These are phyloP conservation scores for Morella rubra DNA, from an alignment of 306 rosid species.

Conservation along the genomic window DNA sequence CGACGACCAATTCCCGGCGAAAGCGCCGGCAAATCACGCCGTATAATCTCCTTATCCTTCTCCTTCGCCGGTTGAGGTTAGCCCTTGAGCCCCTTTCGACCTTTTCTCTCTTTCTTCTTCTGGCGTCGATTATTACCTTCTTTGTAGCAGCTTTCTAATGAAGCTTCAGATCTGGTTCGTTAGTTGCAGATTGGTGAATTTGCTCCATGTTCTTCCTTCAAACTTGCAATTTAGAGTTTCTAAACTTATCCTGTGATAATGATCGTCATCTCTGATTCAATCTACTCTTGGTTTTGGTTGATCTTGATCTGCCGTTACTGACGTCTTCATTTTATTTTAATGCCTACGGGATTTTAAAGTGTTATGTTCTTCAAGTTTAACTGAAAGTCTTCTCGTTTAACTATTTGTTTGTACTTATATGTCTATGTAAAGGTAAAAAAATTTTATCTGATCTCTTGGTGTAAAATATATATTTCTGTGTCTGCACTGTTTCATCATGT, in stretches of 20 bases:
- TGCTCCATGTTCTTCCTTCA: not conserved
- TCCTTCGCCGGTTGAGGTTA: slow-evolving; percentile 37
- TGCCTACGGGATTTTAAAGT: not conserved
- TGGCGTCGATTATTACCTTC: not conserved
- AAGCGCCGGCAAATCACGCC: slow-evolving; percentile 43
- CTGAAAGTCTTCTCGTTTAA: not conserved
- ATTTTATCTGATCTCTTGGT: too few relatives aligned
- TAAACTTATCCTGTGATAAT: not conserved
- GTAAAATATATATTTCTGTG: too few relatives aligned
- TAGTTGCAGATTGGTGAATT: slow-evolving; percentile 4
- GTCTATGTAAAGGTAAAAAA: too few relatives aligned
- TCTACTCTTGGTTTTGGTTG: slow-evolving; percentile 16
- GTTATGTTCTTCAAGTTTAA: not conserved
- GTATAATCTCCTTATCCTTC: slow-evolving; percentile 22
- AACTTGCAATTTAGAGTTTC: not conserved
- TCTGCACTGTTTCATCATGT: too few relatives aligned
- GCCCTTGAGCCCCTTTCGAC: not conserved
- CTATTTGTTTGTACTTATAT: not conserved
- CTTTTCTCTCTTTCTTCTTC: not conserved
- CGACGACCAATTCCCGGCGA: slow-evolving; percentile 40
- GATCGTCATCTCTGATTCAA: slow-evolving; percentile 5
- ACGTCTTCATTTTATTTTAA: not conserved
- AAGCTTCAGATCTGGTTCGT: slow-evolving; percentile 53
- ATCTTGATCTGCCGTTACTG: slow-evolving; percentile 52
- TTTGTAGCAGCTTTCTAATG: not conserved